These are phyloP conservation scores for Trebouxiophyceae sp. DNA, from an alignment of 163 green algal genomes.

Conservation along the genomic window DNA sequence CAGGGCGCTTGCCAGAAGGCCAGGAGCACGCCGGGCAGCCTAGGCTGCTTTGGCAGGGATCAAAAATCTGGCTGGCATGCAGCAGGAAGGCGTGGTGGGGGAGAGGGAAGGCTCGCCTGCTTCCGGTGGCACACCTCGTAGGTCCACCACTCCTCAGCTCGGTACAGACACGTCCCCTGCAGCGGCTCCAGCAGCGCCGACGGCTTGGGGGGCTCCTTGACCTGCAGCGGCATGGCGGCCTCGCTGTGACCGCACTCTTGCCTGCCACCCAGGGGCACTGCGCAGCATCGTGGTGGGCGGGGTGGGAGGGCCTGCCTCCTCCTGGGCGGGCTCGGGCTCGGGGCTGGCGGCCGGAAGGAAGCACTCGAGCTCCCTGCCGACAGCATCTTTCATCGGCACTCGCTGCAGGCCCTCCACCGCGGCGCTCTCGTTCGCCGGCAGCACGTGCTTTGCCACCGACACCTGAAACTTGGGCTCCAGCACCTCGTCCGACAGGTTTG, in stretches of 20 bases:
- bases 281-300: too few relatives aligned
- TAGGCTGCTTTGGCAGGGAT: too few relatives aligned
- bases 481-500: constrained; percentile 1
- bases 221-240: not conserved
- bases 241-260: not conserved
- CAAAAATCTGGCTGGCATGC: too few relatives aligned
- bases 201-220: not conserved
- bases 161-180: constrained; percentile 48
- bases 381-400: constrained; percentile 1
- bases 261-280: not conserved
- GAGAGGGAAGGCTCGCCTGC: too few relatives aligned
- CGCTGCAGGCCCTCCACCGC: not conserved
- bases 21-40: too few relatives aligned
- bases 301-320: too few relatives aligned
- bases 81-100: too few relatives aligned
- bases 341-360: not conserved
- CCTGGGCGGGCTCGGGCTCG: too few relatives aligned
- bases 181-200: constrained; percentile 3
- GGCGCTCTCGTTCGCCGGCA: too few relatives aligned
- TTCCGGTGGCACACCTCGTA: constrained; percentile 87
- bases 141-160: constrained; percentile 78
- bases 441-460: not conserved
- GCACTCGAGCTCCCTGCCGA: not conserved
- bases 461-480: constrained; percentile 1
- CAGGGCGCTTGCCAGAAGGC: too few relatives aligned